Base-by-base conservation (phyloP, 2,329 filamentous ascomycete genomes). In the Lecanicillium sp. region DNA sequence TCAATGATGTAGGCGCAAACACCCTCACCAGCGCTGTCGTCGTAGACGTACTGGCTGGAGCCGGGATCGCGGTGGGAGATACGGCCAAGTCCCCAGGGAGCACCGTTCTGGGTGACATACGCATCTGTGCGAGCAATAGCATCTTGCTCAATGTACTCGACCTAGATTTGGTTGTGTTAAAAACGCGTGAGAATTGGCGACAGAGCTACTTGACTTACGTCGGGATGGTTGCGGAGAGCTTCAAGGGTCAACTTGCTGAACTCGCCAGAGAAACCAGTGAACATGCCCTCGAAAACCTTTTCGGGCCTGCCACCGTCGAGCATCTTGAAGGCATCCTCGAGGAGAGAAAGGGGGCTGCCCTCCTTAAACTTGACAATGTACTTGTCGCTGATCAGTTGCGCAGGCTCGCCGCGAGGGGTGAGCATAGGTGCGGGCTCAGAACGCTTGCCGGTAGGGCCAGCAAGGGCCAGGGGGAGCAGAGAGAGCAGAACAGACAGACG, bases 1-100 rank as follows among this genome's bases (percentile, higher is more conserved):
- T 67, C 64, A 34, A 67, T 56, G 18, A 67, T 54, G 44, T 67
- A 67, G 17, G 55, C 55, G 14, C 54, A 64, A 5, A 57, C 56
- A 13, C 54, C 59, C 34, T 48, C 47, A 27, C 59, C 62, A 2
- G 56, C 55, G 14, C 43, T 51, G 1, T 49, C 46, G 37, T 63
- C 57, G 42, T 57, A 62, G 36, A 43, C 34, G 45, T 59, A 63
- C n/a, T 40, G 37, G 9, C 42, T 48, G 2, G 41, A 32, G 9
- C 44, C 44, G 2, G 48, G 42, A 5, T 19, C 16, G 9, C 48
- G 46, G 48, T 50, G 52, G n/a, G 59, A 62, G 34, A 63, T 46
- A 8, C 57, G 49, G 2, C 51, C 49, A 9, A 59, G 48, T 6
- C 56, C 57, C 57, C 56, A 63, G 4, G 60, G 53, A 9, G 62